Evolutionary conservation across 2,329 filamentous ascomycete species (phyloP), one percentile per base, ranked within the genome.

Genomic region (Claviceps arundinis): DNA sequence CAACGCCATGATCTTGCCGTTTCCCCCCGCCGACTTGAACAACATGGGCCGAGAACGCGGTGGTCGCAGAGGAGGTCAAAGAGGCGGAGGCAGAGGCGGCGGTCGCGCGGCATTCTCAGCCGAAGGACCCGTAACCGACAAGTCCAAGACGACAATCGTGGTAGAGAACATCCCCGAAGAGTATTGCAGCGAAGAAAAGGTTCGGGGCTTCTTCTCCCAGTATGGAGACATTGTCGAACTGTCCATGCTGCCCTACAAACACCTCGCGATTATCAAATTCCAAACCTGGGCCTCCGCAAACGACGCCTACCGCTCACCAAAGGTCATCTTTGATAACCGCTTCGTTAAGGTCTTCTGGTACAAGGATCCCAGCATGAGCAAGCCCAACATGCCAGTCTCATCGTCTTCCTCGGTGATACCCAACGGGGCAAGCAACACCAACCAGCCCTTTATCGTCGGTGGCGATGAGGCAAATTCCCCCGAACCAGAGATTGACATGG

Each of bases 341-440:
- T 93, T 93, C 59, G 87, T 93, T 48, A 90, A 89, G 60, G 84
- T 91, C 0, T 89, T 84, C 60, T 91, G 87, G 87, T 76, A 81
- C 62, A 84, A 80, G 58, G 75, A 77, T 5, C 30, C 30, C 3
- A 73, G 76, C 26, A 66, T 68, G 16, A 69, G 73, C 17, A 66
- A 68, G n/a, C 69, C 73, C 22, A 49, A 47, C 4, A 14, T 58
- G 43, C 61, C 41, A 19, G 4, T 9, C 30, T 34, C 30, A 34
- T 34, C 9, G 30, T 40, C 37, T 16, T n/a, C 60, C 2, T 54
- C 66, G 13, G 62, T 64, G 2, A 52, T 53, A 56, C 60, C 50
- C 37, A 67, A 65, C 46, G 65, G 62, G 50, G 55, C 57, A 0
- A 47, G 50, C 6, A 17, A 50, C 30, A 30, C 48, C 42, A 22